phyloP scores from a whole-genome alignment of 345 rosid genomes.

The Draba incana region DNA sequence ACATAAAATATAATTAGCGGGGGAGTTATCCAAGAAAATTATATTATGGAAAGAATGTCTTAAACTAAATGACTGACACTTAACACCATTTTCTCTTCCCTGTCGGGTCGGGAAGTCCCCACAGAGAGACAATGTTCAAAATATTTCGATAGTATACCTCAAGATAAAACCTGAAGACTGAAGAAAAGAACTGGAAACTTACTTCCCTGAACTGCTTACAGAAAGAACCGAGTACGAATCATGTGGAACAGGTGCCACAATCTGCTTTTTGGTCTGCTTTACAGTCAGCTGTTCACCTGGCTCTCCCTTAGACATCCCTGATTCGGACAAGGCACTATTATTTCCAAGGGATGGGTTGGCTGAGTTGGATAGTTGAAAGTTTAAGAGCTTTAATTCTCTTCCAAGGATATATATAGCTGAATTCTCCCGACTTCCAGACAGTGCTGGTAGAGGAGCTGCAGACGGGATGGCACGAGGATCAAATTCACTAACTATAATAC shows the following conservation, averaged over 20 bases:
- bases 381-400: slow-evolving; percentile 84
- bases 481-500: slow-evolving; percentile 93
- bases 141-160: slow-evolving; percentile 16
- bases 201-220: slow-evolving; percentile 97
- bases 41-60: slow-evolving; percentile 15
- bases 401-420: slow-evolving; percentile 86
- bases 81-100: slow-evolving; percentile 12
- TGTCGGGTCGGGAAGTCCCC: slow-evolving; percentile 5
- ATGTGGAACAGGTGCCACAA: slow-evolving; percentile 93
- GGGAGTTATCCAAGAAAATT: not conserved
- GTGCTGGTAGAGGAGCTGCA: slow-evolving; percentile 81
- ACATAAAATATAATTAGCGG: slow-evolving; percentile 4
- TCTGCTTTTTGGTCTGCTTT: slow-evolving; percentile 87
- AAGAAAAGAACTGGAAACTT: slow-evolving; percentile 43
- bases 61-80: slow-evolving; percentile 14
- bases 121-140: slow-evolving; percentile 8
- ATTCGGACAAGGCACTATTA: slow-evolving; percentile 82
- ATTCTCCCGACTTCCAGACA: slow-evolving; percentile 88
- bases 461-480: slow-evolving; percentile 94
- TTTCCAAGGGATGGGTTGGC: slow-evolving; percentile 88
- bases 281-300: slow-evolving; percentile 69
- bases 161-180: slow-evolving; percentile 21
- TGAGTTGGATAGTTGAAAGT: slow-evolving; percentile 81
- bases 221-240: slow-evolving; percentile 97
- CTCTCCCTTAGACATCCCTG: slow-evolving; percentile 84